Evolutionary conservation across 2,329 filamentous ascomycete genomes (phyloP).

Genomic region (Mariannaea elegans): DNA sequence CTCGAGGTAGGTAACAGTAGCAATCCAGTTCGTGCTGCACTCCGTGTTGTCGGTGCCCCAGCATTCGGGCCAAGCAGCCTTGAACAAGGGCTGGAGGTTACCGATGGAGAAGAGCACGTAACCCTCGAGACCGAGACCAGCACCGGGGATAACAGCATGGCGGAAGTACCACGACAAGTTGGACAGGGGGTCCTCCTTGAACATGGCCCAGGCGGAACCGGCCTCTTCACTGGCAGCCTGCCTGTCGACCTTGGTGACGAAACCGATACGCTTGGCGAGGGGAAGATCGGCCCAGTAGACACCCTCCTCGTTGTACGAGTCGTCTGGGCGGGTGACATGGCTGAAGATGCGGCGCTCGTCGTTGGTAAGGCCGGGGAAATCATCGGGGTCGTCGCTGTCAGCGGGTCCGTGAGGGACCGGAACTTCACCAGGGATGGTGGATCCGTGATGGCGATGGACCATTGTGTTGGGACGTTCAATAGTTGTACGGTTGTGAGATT

Average conservation of each 20-base stretch:
- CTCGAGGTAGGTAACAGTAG: slow-evolving; percentile 89
- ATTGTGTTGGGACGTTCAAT: slow-evolving; percentile 24
- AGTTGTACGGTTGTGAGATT: too few species aligned
- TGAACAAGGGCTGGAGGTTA: slow-evolving; percentile 85
- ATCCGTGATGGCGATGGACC: slow-evolving; percentile 47
- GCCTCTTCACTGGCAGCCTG: slow-evolving; percentile 76
- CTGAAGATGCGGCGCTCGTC: slow-evolving; percentile 74
- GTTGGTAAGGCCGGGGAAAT: slow-evolving; percentile 54
- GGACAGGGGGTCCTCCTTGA: slow-evolving; percentile 85
- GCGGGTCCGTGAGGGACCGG: slow-evolving; percentile 61
- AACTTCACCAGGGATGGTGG: slow-evolving; percentile 58
- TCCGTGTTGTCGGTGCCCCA: slow-evolving; percentile 71
- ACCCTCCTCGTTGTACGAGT: slow-evolving; percentile 84
- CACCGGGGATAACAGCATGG: slow-evolving; percentile 91
- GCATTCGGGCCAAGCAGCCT: slow-evolving; percentile 78
- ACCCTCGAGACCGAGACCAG: slow-evolving; percentile 90
- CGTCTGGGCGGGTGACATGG: slow-evolving; percentile 84
- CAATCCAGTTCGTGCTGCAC: slow-evolving; percentile 83
- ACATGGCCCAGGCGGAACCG: slow-evolving; percentile 74
- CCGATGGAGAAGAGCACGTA: slow-evolving; percentile 98
- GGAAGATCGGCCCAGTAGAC: slow-evolving; percentile 94
- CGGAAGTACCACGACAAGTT: slow-evolving; percentile 87
- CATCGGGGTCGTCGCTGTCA: slow-evolving; percentile 59
- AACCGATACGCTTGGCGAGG: slow-evolving; percentile 72
- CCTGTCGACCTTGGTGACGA: slow-evolving; percentile 78